phyloP scores from a whole-genome alignment of 306 rosid species.

The Malus domestica region DNA sequence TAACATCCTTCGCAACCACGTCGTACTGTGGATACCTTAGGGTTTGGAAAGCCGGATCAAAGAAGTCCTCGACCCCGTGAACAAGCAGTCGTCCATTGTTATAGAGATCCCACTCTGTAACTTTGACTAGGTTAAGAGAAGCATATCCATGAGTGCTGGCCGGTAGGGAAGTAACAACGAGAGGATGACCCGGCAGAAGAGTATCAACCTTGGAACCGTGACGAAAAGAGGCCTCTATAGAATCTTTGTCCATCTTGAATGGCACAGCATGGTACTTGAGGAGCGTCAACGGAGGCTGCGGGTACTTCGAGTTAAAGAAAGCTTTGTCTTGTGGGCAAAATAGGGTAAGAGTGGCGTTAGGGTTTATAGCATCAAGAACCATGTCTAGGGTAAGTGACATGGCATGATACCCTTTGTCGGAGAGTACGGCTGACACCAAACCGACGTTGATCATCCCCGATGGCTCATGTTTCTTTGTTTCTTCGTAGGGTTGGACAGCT shows the following conservation, averaged over 20 bases:
- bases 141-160: neutral
- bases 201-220: conserved; percentile 8
- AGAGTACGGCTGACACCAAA: neutral
- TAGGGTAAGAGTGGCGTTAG: neutral
- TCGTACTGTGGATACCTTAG: neutral
- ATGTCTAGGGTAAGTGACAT: neutral
- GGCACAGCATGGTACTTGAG: conserved; percentile 8
- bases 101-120: conserved; percentile 1
- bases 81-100: neutral
- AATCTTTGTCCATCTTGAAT: neutral
- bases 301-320: conserved; percentile 1
- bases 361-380: neutral
- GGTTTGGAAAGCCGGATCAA: neutral
- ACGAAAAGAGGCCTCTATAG: neutral
- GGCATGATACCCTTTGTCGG: neutral
- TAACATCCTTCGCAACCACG: neutral
- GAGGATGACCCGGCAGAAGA: neutral
- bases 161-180: neutral
- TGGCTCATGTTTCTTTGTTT: neutral
- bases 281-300: neutral
- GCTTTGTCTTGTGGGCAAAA: neutral
- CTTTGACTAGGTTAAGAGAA: neutral
- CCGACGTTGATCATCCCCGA: neutral
- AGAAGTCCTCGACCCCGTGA: conserved; percentile 7
- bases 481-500: neutral